These are phyloP conservation scores for Parastagonospora nodorum DNA, from an alignment of 2,329 filamentous ascomycete genomes.

Conservation along the genomic window DNA sequence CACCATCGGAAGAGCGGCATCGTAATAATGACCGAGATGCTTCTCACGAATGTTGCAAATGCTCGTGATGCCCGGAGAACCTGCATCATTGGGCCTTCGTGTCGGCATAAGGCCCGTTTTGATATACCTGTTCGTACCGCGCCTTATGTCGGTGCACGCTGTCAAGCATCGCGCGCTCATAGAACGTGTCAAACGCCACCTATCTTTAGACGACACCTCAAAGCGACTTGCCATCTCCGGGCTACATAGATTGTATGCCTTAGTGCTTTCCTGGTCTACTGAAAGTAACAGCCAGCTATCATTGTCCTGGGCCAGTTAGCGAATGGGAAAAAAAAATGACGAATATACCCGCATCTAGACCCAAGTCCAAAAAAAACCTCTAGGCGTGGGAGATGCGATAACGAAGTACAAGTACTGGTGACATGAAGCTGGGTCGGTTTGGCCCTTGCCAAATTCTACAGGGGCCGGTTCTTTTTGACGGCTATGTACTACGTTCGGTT, in stretches of 20 bases:
- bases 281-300: background rate
- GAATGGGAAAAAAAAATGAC: slow-evolving; percentile 4
- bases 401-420: slow-evolving; percentile 15
- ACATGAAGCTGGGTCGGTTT: slow-evolving; percentile 13
- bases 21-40: no score
- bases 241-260: background rate
- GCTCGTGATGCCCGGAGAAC: no score
- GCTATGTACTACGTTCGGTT: slow-evolving; percentile 29
- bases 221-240: no score
- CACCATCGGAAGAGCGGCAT: no score
- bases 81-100: no score
- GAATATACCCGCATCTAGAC: slow-evolving; percentile 25
- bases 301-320: background rate
- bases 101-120: no score
- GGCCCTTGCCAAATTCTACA: slow-evolving; percentile 23
- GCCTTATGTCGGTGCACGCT: no score
- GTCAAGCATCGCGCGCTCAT: no score
- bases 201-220: no score
- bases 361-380: slow-evolving; percentile 3
- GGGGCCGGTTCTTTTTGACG: slow-evolving; percentile 25
- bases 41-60: no score
- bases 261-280: background rate
- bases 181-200: no score
- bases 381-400: slow-evolving; percentile 10
- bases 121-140: no score